phyloP scores from a whole-genome alignment of 1,139 yeast species.

The Geotrichum armillariae region DNA sequence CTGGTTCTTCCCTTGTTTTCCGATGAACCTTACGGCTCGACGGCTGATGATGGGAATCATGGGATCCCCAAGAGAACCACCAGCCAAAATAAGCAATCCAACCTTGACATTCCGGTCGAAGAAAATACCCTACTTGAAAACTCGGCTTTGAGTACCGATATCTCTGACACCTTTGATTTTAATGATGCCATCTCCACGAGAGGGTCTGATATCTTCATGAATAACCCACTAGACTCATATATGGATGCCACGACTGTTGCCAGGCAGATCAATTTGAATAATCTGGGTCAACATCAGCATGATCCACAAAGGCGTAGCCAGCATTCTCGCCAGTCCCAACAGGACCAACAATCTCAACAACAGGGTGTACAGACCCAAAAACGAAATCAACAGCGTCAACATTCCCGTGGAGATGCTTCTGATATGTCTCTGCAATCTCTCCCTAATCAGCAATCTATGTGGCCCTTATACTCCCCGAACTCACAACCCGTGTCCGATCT shows the following conservation, averaged over 20 bases:
- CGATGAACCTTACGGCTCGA: not conserved
- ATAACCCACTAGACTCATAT: not conserved
- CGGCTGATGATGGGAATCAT: not conserved
- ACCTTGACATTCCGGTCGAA: no score
- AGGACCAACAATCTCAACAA: no score
- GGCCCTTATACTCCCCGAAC: not conserved
- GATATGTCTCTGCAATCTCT: no score
- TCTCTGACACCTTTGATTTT: not conserved
- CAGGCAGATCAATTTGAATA: no score
- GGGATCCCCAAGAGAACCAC: not conserved
- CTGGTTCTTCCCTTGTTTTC: conserved; percentile 1
- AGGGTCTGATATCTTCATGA: not conserved
- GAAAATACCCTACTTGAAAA: not conserved
- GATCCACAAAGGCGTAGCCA: no score
- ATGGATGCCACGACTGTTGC: no score
- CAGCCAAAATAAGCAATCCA: no score
- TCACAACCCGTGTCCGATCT: not conserved
- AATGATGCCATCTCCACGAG: not conserved
- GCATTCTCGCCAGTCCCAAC: no score
- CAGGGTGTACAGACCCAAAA: no score
- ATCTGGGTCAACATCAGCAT: no score
- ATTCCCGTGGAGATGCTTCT: no score
- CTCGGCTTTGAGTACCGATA: not conserved
- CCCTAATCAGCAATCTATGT: not conserved
- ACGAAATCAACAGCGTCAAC: no score